Evolutionary conservation across 73 alveolate genomes (phyloP).

Genomic region (Tetrahymena borealis): DNA sequence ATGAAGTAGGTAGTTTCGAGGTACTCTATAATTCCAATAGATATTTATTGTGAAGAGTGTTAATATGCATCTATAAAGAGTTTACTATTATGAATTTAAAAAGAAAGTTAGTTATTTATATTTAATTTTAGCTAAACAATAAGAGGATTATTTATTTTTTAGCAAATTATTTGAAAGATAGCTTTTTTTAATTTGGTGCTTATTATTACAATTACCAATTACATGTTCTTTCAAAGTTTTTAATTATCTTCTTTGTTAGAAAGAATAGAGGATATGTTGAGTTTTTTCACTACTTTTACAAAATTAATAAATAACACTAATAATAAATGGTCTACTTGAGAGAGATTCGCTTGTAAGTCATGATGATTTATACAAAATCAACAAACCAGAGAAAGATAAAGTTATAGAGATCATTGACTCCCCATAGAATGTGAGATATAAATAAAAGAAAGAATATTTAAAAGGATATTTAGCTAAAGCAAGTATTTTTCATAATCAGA

Average conservation of each 20-base stretch:
- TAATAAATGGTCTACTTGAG: background rate
- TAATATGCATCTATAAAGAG: background rate
- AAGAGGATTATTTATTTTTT: too few species aligned
- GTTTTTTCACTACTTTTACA: background rate
- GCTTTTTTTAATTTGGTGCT: background rate
- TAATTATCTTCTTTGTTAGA: too few species aligned
- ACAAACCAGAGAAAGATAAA: background rate
- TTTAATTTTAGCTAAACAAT: too few species aligned
- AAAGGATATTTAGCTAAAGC: background rate
- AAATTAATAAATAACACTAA: background rate
- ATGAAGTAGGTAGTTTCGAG: background rate
- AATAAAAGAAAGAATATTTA: background rate
- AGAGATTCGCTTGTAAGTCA: background rate
- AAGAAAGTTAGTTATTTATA: background rate
- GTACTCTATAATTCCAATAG: background rate
- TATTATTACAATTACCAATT: background rate
- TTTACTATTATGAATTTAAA: background rate
- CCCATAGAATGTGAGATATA: background rate
- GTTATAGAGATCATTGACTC: background rate
- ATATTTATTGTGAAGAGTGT: background rate
- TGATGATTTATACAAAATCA: background rate
- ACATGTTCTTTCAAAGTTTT: too few species aligned
- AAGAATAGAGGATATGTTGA: too few species aligned
- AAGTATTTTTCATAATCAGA: background rate
- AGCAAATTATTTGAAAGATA: too few species aligned